A percentile compares a stretch with the other conserved stretches of the same genome.
Conservation (phyloP, 768 basidiomycete species). For the Pleurotus cornucopiae region DNA sequence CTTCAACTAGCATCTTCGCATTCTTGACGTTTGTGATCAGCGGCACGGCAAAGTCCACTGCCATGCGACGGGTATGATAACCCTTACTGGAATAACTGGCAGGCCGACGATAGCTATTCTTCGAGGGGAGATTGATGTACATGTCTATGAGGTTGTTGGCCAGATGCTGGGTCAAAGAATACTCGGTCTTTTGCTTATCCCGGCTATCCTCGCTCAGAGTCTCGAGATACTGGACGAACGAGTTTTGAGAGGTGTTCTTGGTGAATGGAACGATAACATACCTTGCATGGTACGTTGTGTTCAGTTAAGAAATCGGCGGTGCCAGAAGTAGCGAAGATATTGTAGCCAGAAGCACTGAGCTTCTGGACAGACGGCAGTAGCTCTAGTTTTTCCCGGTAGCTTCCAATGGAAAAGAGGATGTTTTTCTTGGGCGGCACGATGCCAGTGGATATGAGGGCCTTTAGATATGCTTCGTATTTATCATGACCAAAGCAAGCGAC, state of each 20-base stretch:
- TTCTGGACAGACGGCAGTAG: constrained; percentile 94
- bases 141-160: constrained; percentile 97
- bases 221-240: constrained; percentile 72
- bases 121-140: constrained; percentile 99
- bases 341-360: constrained; percentile 88
- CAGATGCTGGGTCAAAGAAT: constrained; percentile 94
- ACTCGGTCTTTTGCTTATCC: constrained; percentile 90
- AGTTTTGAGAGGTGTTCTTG: not conserved
- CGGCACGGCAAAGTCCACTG: constrained; percentile 96
- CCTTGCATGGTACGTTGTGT: constrained; percentile 95
- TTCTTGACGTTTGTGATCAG: constrained; percentile 99
- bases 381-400: constrained; percentile 96
- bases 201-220: constrained; percentile 72
- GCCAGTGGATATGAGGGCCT: constrained; percentile 94
- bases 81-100: constrained; percentile 97
- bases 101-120: constrained; percentile 95
- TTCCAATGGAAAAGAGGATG: constrained; percentile 93
- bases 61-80: constrained; percentile 96
- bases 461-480: constrained; percentile 98
- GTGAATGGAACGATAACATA: constrained; percentile 21
- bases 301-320: constrained; percentile 98
- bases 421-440: constrained; percentile 96
- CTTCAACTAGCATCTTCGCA: constrained; percentile 94
- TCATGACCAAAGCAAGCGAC: constrained; percentile 98
- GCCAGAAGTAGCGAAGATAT: constrained; percentile 94